Conservation (phyloP, 2,329 filamentous ascomycete genomes). For the Colletotrichum sp. region DNA sequence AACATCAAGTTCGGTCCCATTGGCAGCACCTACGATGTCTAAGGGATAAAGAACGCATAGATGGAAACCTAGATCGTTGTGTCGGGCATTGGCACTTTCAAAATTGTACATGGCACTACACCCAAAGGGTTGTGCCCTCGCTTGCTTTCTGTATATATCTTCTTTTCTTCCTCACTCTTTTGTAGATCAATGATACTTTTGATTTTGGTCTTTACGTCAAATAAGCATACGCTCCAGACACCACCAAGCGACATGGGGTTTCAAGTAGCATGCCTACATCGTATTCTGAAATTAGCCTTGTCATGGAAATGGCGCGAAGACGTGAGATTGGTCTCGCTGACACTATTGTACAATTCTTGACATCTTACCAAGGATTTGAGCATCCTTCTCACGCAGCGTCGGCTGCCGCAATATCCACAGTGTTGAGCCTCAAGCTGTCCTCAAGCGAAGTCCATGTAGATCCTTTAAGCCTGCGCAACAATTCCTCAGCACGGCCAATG, state of each 20-base stretch:
- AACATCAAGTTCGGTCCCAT: slow-evolving; percentile 56
- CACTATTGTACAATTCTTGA: no score
- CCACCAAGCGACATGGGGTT: no score
- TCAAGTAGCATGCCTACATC: no score
- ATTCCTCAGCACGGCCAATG: slow-evolving; percentile 19
- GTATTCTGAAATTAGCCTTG: no score
- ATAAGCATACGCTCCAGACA: no score
- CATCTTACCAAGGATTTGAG: no score
- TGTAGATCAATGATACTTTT: neutral
- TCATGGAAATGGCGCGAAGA: no score
- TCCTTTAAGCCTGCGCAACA: slow-evolving; percentile 20
- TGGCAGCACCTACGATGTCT: slow-evolving; percentile 39
- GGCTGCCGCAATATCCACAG: neutral
- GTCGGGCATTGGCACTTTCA: neutral
- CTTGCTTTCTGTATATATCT: neutral
- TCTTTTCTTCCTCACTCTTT: neutral
- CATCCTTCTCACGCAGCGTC: neutral
- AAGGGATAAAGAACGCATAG: neutral
- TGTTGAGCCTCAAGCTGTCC: neutral
- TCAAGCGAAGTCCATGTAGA: slow-evolving; percentile 24
- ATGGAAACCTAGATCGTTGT: neutral
- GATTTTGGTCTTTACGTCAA: neutral
- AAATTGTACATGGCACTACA: neutral
- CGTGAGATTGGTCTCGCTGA: no score
- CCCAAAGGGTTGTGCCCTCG: neutral